A percentile compares a stretch with the other conserved stretches of the same genome.
phyloP scores from a whole-genome alignment of 441 rosid species.

The Dalechampia spathulata region DNA sequence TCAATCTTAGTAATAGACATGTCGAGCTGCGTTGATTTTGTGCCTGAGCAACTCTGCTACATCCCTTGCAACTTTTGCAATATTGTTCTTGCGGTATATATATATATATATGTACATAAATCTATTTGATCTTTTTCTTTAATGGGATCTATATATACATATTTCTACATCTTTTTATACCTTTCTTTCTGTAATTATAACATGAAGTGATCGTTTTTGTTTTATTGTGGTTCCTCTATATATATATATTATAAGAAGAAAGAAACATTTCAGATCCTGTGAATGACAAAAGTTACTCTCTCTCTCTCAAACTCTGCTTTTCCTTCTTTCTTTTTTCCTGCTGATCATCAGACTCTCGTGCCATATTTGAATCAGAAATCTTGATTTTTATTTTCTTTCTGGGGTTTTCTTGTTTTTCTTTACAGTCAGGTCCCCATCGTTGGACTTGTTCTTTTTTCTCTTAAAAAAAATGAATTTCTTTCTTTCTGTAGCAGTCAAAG shows the following conservation, averaged over 20 bases:
- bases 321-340: constrained; percentile 12
- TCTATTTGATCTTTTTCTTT: constrained; percentile 8
- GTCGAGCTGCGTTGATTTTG: constrained; percentile 49
- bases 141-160: neutral
- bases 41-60: constrained; percentile 88
- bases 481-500: constrained; percentile 49
- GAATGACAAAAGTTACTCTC: constrained; percentile 28
- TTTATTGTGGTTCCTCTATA: neutral
- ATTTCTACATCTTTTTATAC: neutral
- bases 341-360: constrained; percentile 20
- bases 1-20: constrained; percentile 10
- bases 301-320: too few relatives aligned
- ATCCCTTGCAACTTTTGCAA: constrained; percentile 99
- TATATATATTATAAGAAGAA: constrained; percentile 3
- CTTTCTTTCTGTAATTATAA: neutral
- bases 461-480: constrained; percentile 2
- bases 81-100: constrained; percentile 85
- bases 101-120: too few relatives aligned
- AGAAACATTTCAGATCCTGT: constrained; percentile 16
- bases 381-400: constrained; percentile 3
- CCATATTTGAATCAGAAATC: constrained; percentile 13
- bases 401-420: constrained; percentile 24
- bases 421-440: constrained; percentile 60
- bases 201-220: neutral
- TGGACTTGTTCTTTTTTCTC: constrained; percentile 27